These are phyloP conservation scores for Hygrocybe coccinea DNA, from an alignment of 768 basidiomycete species.

Conservation along the genomic window DNA sequence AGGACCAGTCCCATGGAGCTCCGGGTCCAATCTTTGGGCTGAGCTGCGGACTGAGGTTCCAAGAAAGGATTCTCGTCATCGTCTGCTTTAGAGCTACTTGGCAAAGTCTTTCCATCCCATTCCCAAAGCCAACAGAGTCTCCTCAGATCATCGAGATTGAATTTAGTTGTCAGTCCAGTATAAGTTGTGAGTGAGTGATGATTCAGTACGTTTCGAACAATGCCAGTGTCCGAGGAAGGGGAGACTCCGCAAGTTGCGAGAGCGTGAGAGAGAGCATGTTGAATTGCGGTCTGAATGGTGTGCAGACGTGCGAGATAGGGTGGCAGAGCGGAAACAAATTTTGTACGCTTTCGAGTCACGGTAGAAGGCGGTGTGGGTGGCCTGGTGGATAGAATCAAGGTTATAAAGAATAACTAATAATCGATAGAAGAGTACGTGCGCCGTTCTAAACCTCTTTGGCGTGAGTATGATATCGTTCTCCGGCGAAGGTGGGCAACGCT, in stretches of 20 bases:
- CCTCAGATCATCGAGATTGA: slow-evolving; percentile 63
- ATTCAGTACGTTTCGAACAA: slow-evolving; percentile 74
- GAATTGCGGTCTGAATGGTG: slow-evolving; percentile 62
- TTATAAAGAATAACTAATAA: not conserved
- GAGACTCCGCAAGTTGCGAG: slow-evolving; percentile 78
- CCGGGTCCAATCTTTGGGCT: slow-evolving; percentile 66
- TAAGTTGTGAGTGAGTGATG: slow-evolving; percentile 68
- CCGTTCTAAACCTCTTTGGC: slow-evolving; percentile 63
- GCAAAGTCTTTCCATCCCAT: slow-evolving; percentile 59
- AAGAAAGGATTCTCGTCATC: slow-evolving; percentile 72
- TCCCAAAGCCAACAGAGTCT: slow-evolving; percentile 88
- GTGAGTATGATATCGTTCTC: slow-evolving; percentile 56
- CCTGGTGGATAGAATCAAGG: slow-evolving; percentile 26
- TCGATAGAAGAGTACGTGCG: slow-evolving; percentile 34
- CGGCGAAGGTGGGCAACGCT: slow-evolving; percentile 48
- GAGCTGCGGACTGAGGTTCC: slow-evolving; percentile 32
- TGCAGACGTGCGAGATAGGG: slow-evolving; percentile 56
- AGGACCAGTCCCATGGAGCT: slow-evolving; percentile 77
- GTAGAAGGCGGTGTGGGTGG: slow-evolving; percentile 59
- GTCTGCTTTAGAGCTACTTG: slow-evolving; percentile 16
- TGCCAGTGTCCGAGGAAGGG: slow-evolving; percentile 68
- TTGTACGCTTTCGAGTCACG: slow-evolving; percentile 29
- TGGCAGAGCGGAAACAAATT: slow-evolving; percentile 40
- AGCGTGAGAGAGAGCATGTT: slow-evolving; percentile 80
- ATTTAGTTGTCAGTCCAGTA: slow-evolving; percentile 57